Base-by-base conservation (phyloP, 106 monocot genomes). In the Allium sativum region DNA sequence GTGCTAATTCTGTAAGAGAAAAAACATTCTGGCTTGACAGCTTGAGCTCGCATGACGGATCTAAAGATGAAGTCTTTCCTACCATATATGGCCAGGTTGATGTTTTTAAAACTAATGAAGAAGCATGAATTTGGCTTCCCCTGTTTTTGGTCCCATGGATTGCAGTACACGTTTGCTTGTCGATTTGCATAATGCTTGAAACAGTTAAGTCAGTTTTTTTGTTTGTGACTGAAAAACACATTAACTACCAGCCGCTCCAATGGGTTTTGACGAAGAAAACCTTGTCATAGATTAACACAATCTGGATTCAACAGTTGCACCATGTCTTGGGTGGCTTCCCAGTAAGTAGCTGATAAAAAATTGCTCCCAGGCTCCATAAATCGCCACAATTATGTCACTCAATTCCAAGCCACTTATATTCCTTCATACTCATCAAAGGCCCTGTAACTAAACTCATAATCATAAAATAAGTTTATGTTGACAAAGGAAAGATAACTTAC, bases 341-440 rank as follows among this genome's bases (percentile, higher is more conserved):
- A 11, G 72, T 78, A 44, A 78, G 63, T 44, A 78, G 62, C 72
- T 78, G 78, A 31, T 67, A 78, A 8, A 78, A 53, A 72, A 78
- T 72, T 14, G 64, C 72, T 40, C 78, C 78, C 62, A 78, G 62
- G 58, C 77, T 77, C 77, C 77, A 77, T 47, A 77, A 63, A 16
- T 77, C 77, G 52, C 67, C 72, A n/a, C n/a, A n/a, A n/a, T n/a
- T n/a, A n/a, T n/a, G n/a, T n/a, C n/a, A n/a, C n/a, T n/a, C n/a
- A n/a, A n/a, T n/a, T n/a, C n/a, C n/a, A n/a, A n/a, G n/a, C n/a
- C n/a, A n/a, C n/a, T n/a, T n/a, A n/a, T n/a, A n/a, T n/a, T n/a
- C n/a, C n/a, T n/a, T n/a, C n/a, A n/a, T n/a, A n/a, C n/a, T n/a
- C n/a, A n/a, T n/a, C n/a, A n/a, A n/a, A n/a, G n/a, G n/a, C n/a